These are phyloP conservation scores for Agrocybe chaxingu DNA, from an alignment of 768 basidiomycete genomes.

Conservation along the genomic window DNA sequence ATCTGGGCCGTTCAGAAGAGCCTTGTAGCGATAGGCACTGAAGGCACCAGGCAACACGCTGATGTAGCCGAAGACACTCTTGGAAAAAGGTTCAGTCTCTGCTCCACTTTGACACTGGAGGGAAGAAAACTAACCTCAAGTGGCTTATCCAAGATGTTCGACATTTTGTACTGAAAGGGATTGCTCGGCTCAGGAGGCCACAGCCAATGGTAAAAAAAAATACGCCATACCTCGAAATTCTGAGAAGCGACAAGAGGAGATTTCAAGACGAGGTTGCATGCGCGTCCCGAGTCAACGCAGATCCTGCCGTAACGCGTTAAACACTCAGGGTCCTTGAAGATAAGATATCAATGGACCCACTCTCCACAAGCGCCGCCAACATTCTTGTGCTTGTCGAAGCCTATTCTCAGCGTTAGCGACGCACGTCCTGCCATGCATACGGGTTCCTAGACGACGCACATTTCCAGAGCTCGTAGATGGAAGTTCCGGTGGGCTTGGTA, in stretches of 20 bases:
- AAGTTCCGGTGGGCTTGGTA: constrained; percentile 91
- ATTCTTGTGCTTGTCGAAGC: constrained; percentile 76
- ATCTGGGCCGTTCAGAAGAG: constrained; percentile 80
- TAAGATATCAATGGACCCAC: constrained; percentile 32
- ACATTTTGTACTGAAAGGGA: constrained; percentile 78
- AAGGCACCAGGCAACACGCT: constrained; percentile 90
- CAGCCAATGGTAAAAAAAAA: not conserved
- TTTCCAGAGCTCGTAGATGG: constrained; percentile 97
- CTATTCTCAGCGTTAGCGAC: constrained; percentile 23
- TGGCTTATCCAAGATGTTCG: constrained; percentile 94
- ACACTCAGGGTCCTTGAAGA: constrained; percentile 1
- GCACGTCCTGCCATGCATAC: not conserved
- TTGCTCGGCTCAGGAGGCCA: too few relatives aligned
- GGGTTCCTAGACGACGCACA: constrained; percentile 35
- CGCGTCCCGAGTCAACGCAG: constrained; percentile 77
- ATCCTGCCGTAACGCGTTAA: constrained; percentile 42
- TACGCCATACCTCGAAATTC: constrained; percentile 73
- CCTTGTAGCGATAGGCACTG: constrained; percentile 88
- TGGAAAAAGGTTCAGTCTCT: not conserved
- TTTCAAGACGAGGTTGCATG: constrained; percentile 64
- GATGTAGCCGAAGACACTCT: constrained; percentile 85
- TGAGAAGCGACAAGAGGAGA: constrained; percentile 89
- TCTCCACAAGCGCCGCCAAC: constrained; percentile 98
- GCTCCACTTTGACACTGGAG: not conserved
- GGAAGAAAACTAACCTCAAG: constrained; percentile 58